Base-by-base conservation (phyloP, 108 stramenopile species). In the Skeletonema marinoi region DNA sequence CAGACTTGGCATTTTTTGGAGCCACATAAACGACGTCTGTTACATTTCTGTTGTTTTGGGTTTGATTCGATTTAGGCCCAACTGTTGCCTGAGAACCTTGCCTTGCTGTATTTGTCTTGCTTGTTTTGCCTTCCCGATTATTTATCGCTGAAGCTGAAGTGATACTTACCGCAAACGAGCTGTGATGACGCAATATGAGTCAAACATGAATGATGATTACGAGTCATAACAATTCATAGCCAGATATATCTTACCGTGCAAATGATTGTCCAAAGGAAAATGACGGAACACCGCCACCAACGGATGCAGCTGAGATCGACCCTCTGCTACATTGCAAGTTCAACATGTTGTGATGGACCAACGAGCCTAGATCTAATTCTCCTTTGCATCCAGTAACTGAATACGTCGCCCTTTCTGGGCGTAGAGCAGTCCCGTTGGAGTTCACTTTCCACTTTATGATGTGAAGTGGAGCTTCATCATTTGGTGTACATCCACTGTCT, bases 221-320 rank as follows among this genome's bases (percentile, higher is more conserved):
- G 11, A 12, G 39, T 41, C 39, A 41, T 1, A 41, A 1, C 10
- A 41, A 11, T 1, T 1, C 10, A 41, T 41, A 12, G 39, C 36
- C 6, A 36, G 60, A 21, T 14, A n/a, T 30, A 3, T 84, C 85
- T 78, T 72, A 90, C 87, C 70, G 60, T 16, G 90, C 86, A 80
- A 86, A 92, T 10, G 67, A 77, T 38, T 85, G 85, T 11, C 91
- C 92, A 86, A 95, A 95, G 6, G 91, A 90, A 87, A 95, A 93
- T 4, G 87, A 82, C 10, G 86, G 70, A n/a, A 89, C 89, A 4
- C 92, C 94, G 32, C 94, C 92, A 3, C 93, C 93, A 61, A 91
- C 58, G 3, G 84, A 36, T 1, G 84, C 31, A 11, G 85, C 68
- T 32, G 74, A 61, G 44, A 62, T 54, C 14, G 50, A 35, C 33